A percentile compares a stretch with the other conserved stretches of the same genome.
These are phyloP conservation scores for Blastobotrys persicus DNA, from an alignment of 1,139 yeast genomes.

Conservation along the genomic window DNA sequence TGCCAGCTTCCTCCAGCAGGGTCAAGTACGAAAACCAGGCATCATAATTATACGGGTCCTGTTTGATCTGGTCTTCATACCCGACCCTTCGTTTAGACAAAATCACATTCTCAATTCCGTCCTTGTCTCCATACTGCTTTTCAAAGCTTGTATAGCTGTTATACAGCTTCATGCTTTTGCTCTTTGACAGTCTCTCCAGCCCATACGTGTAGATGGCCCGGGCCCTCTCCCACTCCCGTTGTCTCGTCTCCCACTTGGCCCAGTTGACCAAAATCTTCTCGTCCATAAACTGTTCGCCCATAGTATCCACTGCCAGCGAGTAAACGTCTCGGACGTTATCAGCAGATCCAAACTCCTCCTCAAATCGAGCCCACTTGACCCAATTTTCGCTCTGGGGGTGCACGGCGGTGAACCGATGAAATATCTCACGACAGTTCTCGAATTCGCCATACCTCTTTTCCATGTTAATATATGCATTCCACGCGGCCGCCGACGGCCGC, in stretches of 20 bases:
- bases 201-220: conserved; percentile 59
- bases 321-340: conserved; percentile 59
- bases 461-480: conserved; percentile 73
- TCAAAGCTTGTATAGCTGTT: conserved; percentile 58
- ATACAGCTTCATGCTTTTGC: conserved; percentile 44
- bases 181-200: conserved; percentile 47
- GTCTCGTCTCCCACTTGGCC: conserved; percentile 71
- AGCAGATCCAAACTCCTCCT: conserved; percentile 50
- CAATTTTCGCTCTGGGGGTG: conserved; percentile 60
- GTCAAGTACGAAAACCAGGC: conserved; percentile 77
- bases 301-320: conserved; percentile 61
- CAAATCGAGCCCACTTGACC: conserved; percentile 63
- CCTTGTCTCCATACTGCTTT: conserved; percentile 58
- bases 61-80: conserved; percentile 50
- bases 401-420: conserved; percentile 52
- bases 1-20: conserved; percentile 43
- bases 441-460: conserved; percentile 66
- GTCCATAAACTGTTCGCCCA: conserved; percentile 35
- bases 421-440: conserved; percentile 56
- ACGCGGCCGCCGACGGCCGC: conserved; percentile 54
- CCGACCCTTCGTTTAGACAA: conserved; percentile 51
- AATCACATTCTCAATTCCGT: conserved; percentile 53
- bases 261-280: conserved; percentile 50
- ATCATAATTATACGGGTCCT: conserved; percentile 61
- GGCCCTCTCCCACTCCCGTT: conserved; percentile 64